Conservation (phyloP, 805 yeast genomes). For the Torulaspora indica region DNA sequence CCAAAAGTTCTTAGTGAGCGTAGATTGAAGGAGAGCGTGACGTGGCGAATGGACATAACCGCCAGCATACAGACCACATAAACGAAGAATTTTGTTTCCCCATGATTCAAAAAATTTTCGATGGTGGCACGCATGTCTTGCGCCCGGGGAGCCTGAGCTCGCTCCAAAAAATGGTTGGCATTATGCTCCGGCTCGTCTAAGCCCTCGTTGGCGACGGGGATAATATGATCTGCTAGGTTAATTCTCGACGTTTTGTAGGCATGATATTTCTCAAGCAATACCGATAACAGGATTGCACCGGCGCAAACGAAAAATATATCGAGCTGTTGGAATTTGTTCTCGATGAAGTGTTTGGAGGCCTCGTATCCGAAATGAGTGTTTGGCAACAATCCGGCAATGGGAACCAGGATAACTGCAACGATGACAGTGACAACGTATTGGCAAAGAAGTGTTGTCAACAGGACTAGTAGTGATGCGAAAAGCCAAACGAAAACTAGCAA, state of each 20-base stretch:
- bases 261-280: slow-evolving; percentile 19
- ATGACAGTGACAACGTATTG: slow-evolving; percentile 20
- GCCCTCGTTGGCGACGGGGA: slow-evolving; percentile 14
- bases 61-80: slow-evolving; percentile 4
- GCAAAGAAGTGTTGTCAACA: slow-evolving; percentile 19
- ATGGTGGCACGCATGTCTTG: slow-evolving; percentile 8
- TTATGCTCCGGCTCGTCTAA: slow-evolving; percentile 15
- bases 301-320: slow-evolving; percentile 24
- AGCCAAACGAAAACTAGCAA: slow-evolving; percentile 43
- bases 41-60: slow-evolving; percentile 4
- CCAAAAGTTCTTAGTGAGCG: slow-evolving; percentile 10
- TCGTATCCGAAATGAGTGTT: neutral
- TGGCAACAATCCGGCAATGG: slow-evolving; percentile 6
- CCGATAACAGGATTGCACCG: slow-evolving; percentile 15
- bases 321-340: slow-evolving; percentile 12
- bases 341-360: slow-evolving; percentile 5
- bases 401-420: slow-evolving; percentile 9
- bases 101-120: slow-evolving; percentile 10
- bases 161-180: slow-evolving; percentile 5
- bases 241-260: slow-evolving; percentile 16
- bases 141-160: slow-evolving; percentile 4
- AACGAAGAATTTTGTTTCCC: slow-evolving; percentile 10
- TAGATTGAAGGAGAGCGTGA: slow-evolving; percentile 6
- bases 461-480: slow-evolving; percentile 38
- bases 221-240: slow-evolving; percentile 21